Base-by-base conservation (phyloP, 352 stramenopile genomes). In the Saprolegnia parasitica region DNA sequence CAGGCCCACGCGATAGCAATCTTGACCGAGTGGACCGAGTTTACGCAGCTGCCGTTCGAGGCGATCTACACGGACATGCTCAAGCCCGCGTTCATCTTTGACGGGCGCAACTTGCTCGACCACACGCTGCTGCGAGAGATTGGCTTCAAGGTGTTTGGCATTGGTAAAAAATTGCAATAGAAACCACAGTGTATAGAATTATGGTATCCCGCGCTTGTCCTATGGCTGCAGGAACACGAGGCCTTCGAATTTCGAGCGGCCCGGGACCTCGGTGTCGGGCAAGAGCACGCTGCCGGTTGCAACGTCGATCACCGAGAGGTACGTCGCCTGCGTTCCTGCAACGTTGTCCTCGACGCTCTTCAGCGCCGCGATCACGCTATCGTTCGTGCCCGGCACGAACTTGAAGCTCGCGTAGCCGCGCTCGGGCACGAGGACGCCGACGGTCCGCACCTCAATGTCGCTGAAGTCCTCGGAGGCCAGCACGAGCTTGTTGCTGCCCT, bases 31-130 rank as follows among this genome's bases (percentile, higher is more conserved):
- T 99, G 97, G 97, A 96, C 99, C 74, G 88, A 98, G 82, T 99
- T 99, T 84, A 98, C 98, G 84, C 88, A 83, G 13, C 88, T 98
- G 42, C 96, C 99, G 80, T 99, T 98, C 81, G 75, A 95, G 57
- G 82, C 80, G 26, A 98, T 99, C 73, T 99, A 98, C 75, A 78
- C 91, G 11, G 73, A 68, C 52, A 99, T 99, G 97, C 79, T 87
- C 57, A 99, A 99, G 82, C 98, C 98, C 11, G 97, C 97, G 24
- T 99, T 99, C 83, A 80, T 99, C 63, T 99, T 99, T 74, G 98
- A 99, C 81, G 98, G 98, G 37, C 90, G 98, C 57, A 98, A 99
- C 76, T 90, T 99, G 67, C 78, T 99, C 45, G 92, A 98, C 56
- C 94, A 98, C 79, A 81, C 91, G 15, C 84, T 84, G 67, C 88